A percentile compares a stretch with the other conserved stretches of the same genome.
phyloP scores from a whole-genome alignment of 2,329 filamentous ascomycete genomes.

The Anthostomella pinea region DNA sequence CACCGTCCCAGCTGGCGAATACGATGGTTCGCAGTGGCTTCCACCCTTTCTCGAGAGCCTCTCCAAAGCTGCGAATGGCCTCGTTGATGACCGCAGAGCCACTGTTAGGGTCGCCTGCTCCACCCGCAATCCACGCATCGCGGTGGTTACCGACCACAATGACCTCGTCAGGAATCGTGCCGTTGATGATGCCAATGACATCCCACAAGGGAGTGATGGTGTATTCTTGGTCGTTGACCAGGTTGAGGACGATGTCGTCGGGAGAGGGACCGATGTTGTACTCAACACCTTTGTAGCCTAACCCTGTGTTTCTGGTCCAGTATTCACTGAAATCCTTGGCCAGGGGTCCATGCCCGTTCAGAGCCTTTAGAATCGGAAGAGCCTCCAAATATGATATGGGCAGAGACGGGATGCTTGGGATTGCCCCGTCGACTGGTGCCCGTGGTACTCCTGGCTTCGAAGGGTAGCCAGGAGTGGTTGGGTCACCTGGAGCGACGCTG shows the following conservation, averaged over 20 bases:
- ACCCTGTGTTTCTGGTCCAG: slow-evolving; percentile 69
- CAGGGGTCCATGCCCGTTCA: slow-evolving; percentile 84
- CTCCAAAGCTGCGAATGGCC: slow-evolving; percentile 69
- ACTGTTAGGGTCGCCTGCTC: slow-evolving; percentile 77
- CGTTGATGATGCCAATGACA: slow-evolving; percentile 89
- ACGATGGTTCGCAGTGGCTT: slow-evolving; percentile 86
- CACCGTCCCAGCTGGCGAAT: slow-evolving; percentile 79
- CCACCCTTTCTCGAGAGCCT: slow-evolving; percentile 69
- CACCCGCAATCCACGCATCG: slow-evolving; percentile 84
- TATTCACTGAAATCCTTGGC: slow-evolving; percentile 68
- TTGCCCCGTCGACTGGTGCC: slow-evolving; percentile 64
- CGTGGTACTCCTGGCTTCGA: slow-evolving; percentile 87
- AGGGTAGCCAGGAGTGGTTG: slow-evolving; percentile 90
- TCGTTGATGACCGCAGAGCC: slow-evolving; percentile 80
- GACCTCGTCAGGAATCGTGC: slow-evolving; percentile 79
- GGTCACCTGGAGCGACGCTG: slow-evolving; percentile 68
- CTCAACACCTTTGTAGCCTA: slow-evolving; percentile 75
- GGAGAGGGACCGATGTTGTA: slow-evolving; percentile 86
- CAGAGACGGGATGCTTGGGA: slow-evolving; percentile 83
- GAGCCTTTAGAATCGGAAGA: slow-evolving; percentile 79
- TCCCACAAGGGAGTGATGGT: slow-evolving; percentile 83
- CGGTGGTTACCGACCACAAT: slow-evolving; percentile 89
- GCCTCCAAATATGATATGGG: slow-evolving; percentile 88
- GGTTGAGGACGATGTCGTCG: slow-evolving; percentile 65
- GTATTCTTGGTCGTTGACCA: slow-evolving; percentile 78